Evolutionary conservation across 805 yeast genomes (phyloP), one percentile per base, ranked within the genome.

Genomic region (Blastobotrys chiropterorum): DNA sequence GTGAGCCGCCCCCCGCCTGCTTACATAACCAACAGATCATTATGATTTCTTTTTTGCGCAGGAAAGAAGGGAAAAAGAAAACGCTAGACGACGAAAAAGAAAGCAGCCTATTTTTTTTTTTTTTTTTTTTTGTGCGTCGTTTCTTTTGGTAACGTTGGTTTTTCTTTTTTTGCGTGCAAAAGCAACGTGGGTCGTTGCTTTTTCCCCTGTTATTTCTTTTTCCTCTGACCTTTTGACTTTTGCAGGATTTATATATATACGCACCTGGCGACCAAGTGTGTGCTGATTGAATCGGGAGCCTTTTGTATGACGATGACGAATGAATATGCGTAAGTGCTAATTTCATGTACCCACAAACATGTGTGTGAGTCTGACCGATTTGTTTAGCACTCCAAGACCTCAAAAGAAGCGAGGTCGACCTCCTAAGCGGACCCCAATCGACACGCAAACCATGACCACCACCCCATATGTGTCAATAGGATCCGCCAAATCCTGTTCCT

Each of bases 341-440:
- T n/a, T n/a, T n/a, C n/a, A n/a, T n/a, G n/a, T n/a, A n/a, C n/a
- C n/a, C n/a, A n/a, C n/a, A n/a, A n/a, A n/a, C n/a, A n/a, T n/a
- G n/a, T n/a, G n/a, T n/a, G n/a, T n/a, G n/a, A n/a, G n/a, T n/a
- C n/a, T n/a, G n/a, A n/a, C n/a, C n/a, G n/a, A n/a, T n/a, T n/a
- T n/a, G n/a, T n/a, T n/a, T 11, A 26, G 34, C 34, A 26, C 34
- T 26, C 34, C 34, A 6, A 26, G 34, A 26, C 34, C 34, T 11
- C 34, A 53, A 42, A 48, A 52, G 15, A 58, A 49, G 48, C 46
- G 56, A 14, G 61, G 61, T 39, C 44, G 61, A 13, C 61, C 61
- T 5, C 59, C 61, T 31, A 58, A 58, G 50, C 51, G 50, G 30
- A 42, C 54, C 20, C 61, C 56, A 8, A 56, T 58, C 46, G 59